Evolutionary conservation across 176 grass and related monocot genomes (phyloP), one percentile per base, ranked within the genome.

Genomic region (Neostapfia colusana): DNA sequence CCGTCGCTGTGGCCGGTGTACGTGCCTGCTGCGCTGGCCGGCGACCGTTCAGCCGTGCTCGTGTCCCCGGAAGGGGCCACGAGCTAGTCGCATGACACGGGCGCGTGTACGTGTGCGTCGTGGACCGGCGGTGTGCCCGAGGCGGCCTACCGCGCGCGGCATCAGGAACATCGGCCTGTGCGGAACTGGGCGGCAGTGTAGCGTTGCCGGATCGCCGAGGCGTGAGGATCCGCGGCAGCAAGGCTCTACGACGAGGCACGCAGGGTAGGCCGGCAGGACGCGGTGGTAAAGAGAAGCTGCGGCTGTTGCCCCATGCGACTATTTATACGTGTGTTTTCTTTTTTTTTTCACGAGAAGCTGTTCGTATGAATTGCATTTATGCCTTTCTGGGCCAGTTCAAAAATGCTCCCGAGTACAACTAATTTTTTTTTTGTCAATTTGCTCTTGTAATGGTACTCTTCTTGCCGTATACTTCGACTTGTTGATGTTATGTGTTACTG

Each of bases 161-260:
- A 16, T 53, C 17, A 53, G 50, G 50, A 6, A 53, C 50, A 11
- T 24, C 40, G 51, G 54, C 43, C 55, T 38, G 64, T 65, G 9
- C 31, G n/a, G 43, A 10, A 13, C 43, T 0, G n/a, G n/a, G 63
- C 25, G 18, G 71, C 58, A 51, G 26, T n/a, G n/a, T 36, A 16
- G 36, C 23, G 18, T 31, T 3, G 48, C 10, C 13, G 70, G 50
- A 8, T 73, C 70, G 70, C 50, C 7, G 26, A 45, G n/a, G n/a
- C n/a, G n/a, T n/a, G n/a, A n/a, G 57, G 26, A 34, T 35, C 17
- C 8, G 21, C 54, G 21, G 6, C n/a, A 9, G 9, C 14, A 49
- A 49, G 83, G 84, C n/a, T 70, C 77, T 69, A 75, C 74, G 26
- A 68, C 68, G 80, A 53, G 80, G 72, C 78, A 10, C 11, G 42